phyloP scores from a whole-genome alignment of 208 protist species.

The Phytomonas francai region DNA sequence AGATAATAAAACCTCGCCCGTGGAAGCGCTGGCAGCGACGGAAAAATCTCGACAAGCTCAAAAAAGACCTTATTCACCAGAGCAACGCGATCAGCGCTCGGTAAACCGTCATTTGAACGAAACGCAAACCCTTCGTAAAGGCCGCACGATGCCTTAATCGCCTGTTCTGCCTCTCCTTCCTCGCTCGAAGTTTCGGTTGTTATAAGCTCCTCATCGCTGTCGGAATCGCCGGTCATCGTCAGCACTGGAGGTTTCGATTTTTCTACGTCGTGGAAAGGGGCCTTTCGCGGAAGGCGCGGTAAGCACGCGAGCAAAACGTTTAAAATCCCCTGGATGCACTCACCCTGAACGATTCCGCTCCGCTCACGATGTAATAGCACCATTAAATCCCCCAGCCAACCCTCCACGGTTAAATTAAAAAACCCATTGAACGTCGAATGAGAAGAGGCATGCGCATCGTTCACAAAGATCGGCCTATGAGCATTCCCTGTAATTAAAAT shows the following conservation, averaged over 20 bases:
- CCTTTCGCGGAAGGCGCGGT: slow-evolving; percentile 3
- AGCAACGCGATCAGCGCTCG: no score
- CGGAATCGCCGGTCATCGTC: slow-evolving; percentile 11
- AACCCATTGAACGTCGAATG: slow-evolving; percentile 6
- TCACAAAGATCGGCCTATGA: not conserved
- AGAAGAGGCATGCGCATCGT: not conserved
- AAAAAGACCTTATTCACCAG: no score
- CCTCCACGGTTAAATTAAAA: slow-evolving; percentile 11
- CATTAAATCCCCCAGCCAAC: slow-evolving; percentile 14
- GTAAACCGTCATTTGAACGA: no score
- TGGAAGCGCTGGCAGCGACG: no score
- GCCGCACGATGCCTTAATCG: no score
- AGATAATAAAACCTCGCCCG: no score
- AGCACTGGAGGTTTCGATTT: not conserved
- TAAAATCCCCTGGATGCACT: slow-evolving; percentile 22
- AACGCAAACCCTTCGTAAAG: no score
- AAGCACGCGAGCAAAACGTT: slow-evolving; percentile 10
- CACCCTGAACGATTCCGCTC: slow-evolving; percentile 28
- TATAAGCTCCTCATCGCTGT: slow-evolving; percentile 5
- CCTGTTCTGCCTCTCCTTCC: slow-evolving; percentile 14
- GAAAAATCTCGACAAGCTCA: no score
- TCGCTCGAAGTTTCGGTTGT: slow-evolving; percentile 11
- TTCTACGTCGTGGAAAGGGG: not conserved
- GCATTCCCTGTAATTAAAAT: slow-evolving; percentile 8
- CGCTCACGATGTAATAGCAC: slow-evolving; percentile 15